Evolutionary conservation across 2,329 filamentous ascomycete species (phyloP).

Genomic region (Plectosphaerella cucumerina): DNA sequence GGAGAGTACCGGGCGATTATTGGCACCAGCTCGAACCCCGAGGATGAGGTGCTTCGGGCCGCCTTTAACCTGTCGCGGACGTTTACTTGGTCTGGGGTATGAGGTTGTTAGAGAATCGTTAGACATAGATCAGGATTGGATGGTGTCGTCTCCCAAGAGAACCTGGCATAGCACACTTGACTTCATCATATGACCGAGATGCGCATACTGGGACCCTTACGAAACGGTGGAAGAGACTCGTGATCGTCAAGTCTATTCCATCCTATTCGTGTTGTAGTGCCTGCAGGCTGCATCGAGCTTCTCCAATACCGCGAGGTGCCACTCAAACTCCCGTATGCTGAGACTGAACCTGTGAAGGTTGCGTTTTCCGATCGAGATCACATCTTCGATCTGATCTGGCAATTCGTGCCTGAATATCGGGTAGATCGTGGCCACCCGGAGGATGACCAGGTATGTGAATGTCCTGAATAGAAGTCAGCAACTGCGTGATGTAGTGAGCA

Average conservation of each 20-base stretch:
- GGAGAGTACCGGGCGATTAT: slow-evolving; percentile 62
- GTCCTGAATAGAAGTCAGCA: slow-evolving; percentile 12
- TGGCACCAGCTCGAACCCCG: slow-evolving; percentile 7
- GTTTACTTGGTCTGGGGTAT: slow-evolving; percentile 12
- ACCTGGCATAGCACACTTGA: too few species aligned
- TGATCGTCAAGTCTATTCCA: too few species aligned
- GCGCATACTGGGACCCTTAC: too few species aligned
- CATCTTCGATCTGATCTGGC: slow-evolving; percentile 13
- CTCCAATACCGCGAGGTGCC: slow-evolving; percentile 15
- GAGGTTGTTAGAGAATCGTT: not conserved
- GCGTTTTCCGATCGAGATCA: slow-evolving; percentile 13
- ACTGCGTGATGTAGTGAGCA: not conserved
- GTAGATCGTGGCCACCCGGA: slow-evolving; percentile 14
- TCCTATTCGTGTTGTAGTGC: too few species aligned
- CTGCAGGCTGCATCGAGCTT: slow-evolving; percentile 5
- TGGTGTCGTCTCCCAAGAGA: too few species aligned
- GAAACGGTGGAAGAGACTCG: too few species aligned
- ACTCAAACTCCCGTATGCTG: slow-evolving; percentile 16
- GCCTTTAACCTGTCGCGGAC: slow-evolving; percentile 4
- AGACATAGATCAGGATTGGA: too few species aligned
- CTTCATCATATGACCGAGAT: too few species aligned
- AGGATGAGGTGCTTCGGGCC: slow-evolving; percentile 6
- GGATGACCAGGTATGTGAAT: slow-evolving; percentile 19
- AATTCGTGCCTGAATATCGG: slow-evolving; percentile 11
- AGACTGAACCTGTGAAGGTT: slow-evolving; percentile 16